These are phyloP conservation scores for Begonia loranthoides DNA, from an alignment of 306 rosid species.

Conservation along the genomic window DNA sequence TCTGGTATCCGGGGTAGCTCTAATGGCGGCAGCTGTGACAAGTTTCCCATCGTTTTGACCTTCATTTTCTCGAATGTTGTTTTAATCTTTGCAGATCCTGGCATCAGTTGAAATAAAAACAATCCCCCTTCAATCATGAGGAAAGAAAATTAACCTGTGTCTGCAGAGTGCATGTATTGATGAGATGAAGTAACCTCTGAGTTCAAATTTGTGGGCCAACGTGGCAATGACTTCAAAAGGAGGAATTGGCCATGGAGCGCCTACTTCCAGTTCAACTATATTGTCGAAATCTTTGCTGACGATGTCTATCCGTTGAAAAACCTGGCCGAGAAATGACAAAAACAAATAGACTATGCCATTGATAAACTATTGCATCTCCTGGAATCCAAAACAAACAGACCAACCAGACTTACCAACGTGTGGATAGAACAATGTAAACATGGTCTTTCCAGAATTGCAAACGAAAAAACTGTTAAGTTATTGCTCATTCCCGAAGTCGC, in stretches of 20 bases:
- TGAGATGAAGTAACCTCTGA: conserved; percentile 41
- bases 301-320: conserved; percentile 79
- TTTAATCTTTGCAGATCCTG: conserved; percentile 65
- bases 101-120: conserved; percentile 1
- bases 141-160: too few species aligned
- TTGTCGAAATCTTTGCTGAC: conserved; percentile 84
- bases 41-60: conserved; percentile 59
- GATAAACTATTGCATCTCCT: too few species aligned
- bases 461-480: too few species aligned
- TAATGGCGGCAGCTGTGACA: conserved; percentile 76
- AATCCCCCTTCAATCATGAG: too few species aligned
- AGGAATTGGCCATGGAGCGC: conserved; percentile 85
- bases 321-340: conserved; percentile 27
- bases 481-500: too few species aligned
- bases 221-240: conserved; percentile 72
- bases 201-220: conserved; percentile 90
- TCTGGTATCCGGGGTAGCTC: conserved; percentile 79
- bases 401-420: too few species aligned
- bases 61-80: conserved; percentile 69
- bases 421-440: too few species aligned
- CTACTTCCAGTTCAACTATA: conserved; percentile 72
- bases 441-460: too few species aligned
- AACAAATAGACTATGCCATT: too few species aligned
- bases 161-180: too few species aligned
- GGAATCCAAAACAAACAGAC: too few species aligned